These are phyloP conservation scores for Gnaphalium uliginosum DNA, from an alignment of 129 eudicot genomes.

Conservation along the genomic window DNA sequence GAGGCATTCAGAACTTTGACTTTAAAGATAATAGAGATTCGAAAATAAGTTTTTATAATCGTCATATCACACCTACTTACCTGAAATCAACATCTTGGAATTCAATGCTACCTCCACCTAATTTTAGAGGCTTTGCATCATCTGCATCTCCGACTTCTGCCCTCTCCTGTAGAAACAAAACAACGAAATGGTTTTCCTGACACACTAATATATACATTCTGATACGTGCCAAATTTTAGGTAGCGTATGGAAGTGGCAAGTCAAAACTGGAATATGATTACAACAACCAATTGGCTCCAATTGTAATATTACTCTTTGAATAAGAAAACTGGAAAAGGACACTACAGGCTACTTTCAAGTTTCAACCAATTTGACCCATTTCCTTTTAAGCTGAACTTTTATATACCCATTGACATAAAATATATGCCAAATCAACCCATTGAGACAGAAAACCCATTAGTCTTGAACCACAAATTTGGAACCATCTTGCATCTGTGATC, in stretches of 20 bases:
- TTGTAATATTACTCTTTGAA: not conserved
- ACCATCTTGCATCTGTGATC: not conserved
- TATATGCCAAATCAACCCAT: too few species aligned
- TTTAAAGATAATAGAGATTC: not conserved
- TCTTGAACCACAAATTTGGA: not conserved
- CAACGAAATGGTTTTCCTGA: slow-evolving; percentile 9
- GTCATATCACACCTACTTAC: slow-evolving; percentile 27
- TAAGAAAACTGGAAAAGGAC: not conserved
- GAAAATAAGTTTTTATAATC: not conserved
- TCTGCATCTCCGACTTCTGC: slow-evolving; percentile 67
- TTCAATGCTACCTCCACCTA: slow-evolving; percentile 79
- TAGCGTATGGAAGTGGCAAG: not conserved
- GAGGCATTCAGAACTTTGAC: not conserved
- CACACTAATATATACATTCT: slow-evolving; percentile 3
- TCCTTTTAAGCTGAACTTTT: not conserved
- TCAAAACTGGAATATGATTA: not conserved
- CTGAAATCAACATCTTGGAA: slow-evolving; percentile 87
- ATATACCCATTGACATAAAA: too few species aligned
- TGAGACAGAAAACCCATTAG: not conserved
- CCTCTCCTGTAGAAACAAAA: slow-evolving; percentile 58
- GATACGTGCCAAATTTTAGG: not conserved
- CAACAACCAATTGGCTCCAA: not conserved
- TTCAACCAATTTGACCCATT: not conserved
- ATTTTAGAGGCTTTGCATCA: slow-evolving; percentile 69
- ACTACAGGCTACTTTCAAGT: not conserved